Evolutionary conservation across 179 eudicot genomes (phyloP).

Genomic region (Heliamphora ciliata): DNA sequence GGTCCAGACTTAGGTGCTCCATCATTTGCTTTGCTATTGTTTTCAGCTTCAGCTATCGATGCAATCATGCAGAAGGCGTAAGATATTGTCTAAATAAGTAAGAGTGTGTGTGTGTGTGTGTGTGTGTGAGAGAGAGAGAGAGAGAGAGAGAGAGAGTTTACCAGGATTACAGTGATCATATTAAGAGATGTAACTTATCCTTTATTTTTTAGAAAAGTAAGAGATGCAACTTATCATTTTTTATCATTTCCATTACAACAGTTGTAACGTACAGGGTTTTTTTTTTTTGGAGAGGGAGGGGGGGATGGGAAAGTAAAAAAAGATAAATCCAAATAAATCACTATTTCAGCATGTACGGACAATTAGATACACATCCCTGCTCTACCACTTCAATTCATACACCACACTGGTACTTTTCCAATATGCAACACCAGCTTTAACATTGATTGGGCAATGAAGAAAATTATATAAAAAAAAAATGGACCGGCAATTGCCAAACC

Average conservation of each 20-base stretch:
- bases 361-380: not conserved
- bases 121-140: not conserved
- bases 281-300: too few relatives aligned
- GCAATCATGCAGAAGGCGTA: slow-evolving; percentile 11
- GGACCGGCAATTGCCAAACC: not conserved
- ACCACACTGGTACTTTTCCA: not conserved
- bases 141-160: not conserved
- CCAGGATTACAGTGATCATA: not conserved
- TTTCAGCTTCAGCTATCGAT: slow-evolving; percentile 65
- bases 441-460: not conserved
- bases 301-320: too few relatives aligned
- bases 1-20: slow-evolving; percentile 46
- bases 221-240: not conserved
- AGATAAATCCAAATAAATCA: not conserved
- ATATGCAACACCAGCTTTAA: not conserved
- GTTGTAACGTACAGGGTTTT: too few relatives aligned
- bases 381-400: not conserved
- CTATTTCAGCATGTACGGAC: not conserved
- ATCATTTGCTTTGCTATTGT: slow-evolving; percentile 36
- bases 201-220: not conserved
- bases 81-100: not conserved
- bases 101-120: too few relatives aligned
- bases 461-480: too few relatives aligned
- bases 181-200: not conserved
- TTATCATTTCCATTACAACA: too few relatives aligned